Conservation (phyloP, 305 asterid genomes). For the Fraxinus sp. region DNA sequence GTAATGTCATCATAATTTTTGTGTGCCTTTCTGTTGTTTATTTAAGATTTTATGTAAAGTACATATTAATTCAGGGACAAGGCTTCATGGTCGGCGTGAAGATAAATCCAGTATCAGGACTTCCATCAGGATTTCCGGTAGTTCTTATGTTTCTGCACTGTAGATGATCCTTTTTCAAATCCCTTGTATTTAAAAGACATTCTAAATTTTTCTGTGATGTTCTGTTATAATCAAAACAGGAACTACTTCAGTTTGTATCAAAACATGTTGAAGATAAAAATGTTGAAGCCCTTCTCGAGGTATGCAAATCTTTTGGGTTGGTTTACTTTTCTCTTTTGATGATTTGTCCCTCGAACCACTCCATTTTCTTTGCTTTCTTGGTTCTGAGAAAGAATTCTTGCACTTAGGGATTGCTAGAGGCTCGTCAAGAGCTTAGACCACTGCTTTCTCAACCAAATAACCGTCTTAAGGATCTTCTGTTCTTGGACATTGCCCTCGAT, state of each 20-base stretch:
- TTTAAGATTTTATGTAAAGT: constrained; percentile 22
- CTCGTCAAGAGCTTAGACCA: constrained; percentile 96
- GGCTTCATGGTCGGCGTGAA: constrained; percentile 99
- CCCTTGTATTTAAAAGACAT: constrained; percentile 2
- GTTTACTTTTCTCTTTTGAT: constrained; percentile 9
- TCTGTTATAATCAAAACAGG: constrained; percentile 47
- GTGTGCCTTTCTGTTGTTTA: constrained; percentile 7
- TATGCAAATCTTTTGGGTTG: constrained; percentile 36
- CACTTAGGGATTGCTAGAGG: constrained; percentile 87
- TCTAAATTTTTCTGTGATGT: constrained; percentile 22
- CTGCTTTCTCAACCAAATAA: constrained; percentile 64
- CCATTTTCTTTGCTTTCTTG: constrained; percentile 6
- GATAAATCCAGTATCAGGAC: constrained; percentile 91
- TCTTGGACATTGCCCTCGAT: constrained; percentile 94
- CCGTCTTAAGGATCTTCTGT: constrained; percentile 92
- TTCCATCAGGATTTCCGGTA: constrained; percentile 95
- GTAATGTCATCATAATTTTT: constrained; percentile 37
- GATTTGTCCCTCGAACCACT: constrained; percentile 6
- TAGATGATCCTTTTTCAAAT: background rate
- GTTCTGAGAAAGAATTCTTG: constrained; percentile 23
- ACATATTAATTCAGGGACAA: constrained; percentile 65
- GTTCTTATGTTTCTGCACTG: constrained; percentile 16
- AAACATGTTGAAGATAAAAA: constrained; percentile 82
- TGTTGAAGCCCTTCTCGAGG: constrained; percentile 96
- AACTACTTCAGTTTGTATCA: constrained; percentile 75